Evolutionary conservation across 805 yeast genomes (phyloP).

Genomic region (Candida railenensis): DNA sequence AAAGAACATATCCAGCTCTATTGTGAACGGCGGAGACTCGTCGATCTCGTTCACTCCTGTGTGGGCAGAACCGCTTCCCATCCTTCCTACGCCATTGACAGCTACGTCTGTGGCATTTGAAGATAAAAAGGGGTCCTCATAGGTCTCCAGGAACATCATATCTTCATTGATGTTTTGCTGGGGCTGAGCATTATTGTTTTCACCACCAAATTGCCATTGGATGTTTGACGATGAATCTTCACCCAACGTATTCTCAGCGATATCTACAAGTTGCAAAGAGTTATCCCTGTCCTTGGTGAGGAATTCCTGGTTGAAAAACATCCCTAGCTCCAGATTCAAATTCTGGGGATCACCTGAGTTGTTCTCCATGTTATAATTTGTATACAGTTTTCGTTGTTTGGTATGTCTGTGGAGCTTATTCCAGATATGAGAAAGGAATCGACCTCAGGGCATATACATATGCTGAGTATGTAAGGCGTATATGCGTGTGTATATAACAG

Average conservation of each 20-base stretch:
- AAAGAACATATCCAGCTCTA: constrained; percentile 29
- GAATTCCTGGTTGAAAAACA: neutral
- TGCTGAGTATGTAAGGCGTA: too few species aligned
- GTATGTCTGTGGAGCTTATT: neutral
- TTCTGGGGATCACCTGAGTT: neutral
- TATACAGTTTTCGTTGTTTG: too few species aligned
- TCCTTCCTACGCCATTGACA: neutral
- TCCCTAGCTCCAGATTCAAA: neutral
- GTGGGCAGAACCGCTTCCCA: neutral
- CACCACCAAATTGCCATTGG: neutral
- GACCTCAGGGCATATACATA: neutral
- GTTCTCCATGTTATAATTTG: too few species aligned
- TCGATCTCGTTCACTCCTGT: constrained; percentile 26
- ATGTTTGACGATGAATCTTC: neutral
- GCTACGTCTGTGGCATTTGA: neutral
- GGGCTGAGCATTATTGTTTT: neutral
- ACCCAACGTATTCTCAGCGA: neutral
- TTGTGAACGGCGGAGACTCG: constrained; percentile 36
- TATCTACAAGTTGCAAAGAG: neutral
- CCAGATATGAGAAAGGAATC: neutral
- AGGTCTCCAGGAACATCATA: neutral
- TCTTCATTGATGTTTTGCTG: neutral
- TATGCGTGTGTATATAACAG: neutral
- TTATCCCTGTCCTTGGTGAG: neutral
- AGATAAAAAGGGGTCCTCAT: constrained; percentile 1